Evolutionary conservation across 179 eudicot genomes (phyloP).

Genomic region (Spinacia oleracea): DNA sequence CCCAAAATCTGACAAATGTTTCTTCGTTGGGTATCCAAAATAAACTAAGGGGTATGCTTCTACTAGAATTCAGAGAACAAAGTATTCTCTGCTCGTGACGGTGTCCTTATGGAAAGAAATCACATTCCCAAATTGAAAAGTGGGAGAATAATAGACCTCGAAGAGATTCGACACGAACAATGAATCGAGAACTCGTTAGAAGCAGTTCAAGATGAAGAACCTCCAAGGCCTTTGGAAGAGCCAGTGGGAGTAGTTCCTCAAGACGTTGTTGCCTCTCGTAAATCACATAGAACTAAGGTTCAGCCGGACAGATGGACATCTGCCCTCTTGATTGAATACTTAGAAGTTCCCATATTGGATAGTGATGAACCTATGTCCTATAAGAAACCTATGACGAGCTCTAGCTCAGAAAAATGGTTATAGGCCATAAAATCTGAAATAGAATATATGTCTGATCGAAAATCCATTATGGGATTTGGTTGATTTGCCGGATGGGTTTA

Average conservation of each 20-base stretch:
- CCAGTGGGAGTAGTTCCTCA: background rate
- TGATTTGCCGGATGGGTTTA: background rate
- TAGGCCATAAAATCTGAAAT: background rate
- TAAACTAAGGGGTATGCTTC: background rate
- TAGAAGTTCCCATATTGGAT: background rate
- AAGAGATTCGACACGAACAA: background rate
- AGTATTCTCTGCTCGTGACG: background rate
- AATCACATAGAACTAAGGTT: background rate
- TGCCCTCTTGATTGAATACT: background rate
- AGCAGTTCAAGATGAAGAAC: too few relatives aligned
- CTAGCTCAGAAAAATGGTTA: background rate
- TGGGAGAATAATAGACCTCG: background rate
- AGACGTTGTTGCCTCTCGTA: too few relatives aligned
- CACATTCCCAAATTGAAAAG: background rate
- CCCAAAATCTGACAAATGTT: too few relatives aligned
- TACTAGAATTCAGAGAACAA: background rate
- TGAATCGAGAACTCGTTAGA: background rate
- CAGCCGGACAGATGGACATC: background rate
- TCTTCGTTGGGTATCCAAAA: too few relatives aligned
- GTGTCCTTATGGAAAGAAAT: constrained; percentile 7
- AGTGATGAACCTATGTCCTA: background rate
- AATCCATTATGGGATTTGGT: background rate
- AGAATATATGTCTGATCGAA: background rate
- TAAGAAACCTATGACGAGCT: background rate
- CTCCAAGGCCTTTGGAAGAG: background rate